phyloP scores from a whole-genome alignment of 2,329 filamentous ascomycete genomes.

The Bipolaris oryzae region DNA sequence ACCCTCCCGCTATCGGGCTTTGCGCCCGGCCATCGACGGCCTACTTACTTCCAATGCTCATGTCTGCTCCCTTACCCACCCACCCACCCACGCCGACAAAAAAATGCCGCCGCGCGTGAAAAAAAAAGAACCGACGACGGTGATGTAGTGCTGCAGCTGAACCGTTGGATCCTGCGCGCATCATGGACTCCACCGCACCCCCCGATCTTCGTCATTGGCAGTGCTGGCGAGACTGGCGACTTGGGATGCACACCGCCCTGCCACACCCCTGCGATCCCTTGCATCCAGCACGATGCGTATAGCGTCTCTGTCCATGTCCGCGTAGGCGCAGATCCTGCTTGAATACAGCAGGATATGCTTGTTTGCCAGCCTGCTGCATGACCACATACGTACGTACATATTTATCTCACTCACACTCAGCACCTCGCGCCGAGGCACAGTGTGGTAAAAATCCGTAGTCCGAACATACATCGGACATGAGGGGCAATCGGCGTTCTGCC shows the following conservation, averaged over 20 bases:
- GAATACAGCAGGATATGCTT: background rate
- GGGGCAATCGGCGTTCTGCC: no score
- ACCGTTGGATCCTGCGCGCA: constrained; percentile 16
- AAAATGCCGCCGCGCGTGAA: background rate
- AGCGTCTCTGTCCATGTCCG: background rate
- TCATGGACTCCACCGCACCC: constrained; percentile 17
- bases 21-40: background rate
- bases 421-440: background rate
- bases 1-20: constrained; percentile 10
- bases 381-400: no score
- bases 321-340: constrained; percentile 1
- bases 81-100: background rate
- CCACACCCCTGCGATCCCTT: constrained; percentile 13
- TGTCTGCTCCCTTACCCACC: background rate
- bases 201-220: constrained; percentile 27
- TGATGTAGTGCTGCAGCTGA: constrained; percentile 18
- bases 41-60: background rate
- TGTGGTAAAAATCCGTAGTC: no score
- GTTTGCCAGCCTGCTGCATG: no score
- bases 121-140: constrained; percentile 4
- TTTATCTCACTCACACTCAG: background rate
- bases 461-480: no score
- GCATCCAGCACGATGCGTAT: background rate
- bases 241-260: constrained; percentile 14
- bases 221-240: constrained; percentile 19